Evolutionary conservation across 495 filamentous ascomycete species (phyloP).

Genomic region (Aspergillus sparsus): DNA sequence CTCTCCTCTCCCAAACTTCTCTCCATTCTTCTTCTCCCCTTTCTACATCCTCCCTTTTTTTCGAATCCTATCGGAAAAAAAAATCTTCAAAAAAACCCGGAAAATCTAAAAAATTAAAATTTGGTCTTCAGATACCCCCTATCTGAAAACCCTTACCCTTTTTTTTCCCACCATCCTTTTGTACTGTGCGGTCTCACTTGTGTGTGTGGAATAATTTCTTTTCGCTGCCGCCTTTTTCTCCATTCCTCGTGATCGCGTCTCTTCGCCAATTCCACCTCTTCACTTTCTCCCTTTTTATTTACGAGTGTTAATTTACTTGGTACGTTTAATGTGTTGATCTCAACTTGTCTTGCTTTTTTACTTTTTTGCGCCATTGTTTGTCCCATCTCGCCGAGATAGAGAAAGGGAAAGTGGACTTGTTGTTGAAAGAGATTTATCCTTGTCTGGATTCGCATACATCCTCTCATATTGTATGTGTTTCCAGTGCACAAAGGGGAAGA

Average conservation of each 20-base stretch:
- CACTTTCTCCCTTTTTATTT: neutral
- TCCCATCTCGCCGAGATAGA: conserved; percentile 14
- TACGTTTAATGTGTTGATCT: conserved; percentile 16
- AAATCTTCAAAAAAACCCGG: conserved; percentile 34
- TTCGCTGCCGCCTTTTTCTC: conserved; percentile 26
- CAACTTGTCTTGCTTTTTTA: conserved; percentile 7
- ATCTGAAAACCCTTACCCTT: conserved; percentile 35
- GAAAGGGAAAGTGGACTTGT: neutral
- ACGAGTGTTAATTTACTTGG: conserved; percentile 17
- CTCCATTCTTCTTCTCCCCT: conserved; percentile 44
- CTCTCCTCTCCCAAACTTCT: conserved; percentile 29
- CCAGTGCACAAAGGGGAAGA: neutral
- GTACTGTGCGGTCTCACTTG: conserved; percentile 42
- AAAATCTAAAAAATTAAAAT: conserved; percentile 48
- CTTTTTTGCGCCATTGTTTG: conserved; percentile 23
- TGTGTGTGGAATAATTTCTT: conserved; percentile 38
- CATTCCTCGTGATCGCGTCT: conserved; percentile 26
- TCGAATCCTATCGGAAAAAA: conserved; percentile 47
- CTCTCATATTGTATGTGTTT: conserved; percentile 4
- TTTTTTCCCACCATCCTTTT: conserved; percentile 22
- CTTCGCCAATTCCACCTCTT: conserved; percentile 11
- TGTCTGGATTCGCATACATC: neutral
- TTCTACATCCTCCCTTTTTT: conserved; percentile 39
- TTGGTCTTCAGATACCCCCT: conserved; percentile 9
- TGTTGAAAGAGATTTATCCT: neutral